A percentile compares a stretch with the other conserved stretches of the same genome.
phyloP scores from a whole-genome alignment of 2,329 filamentous ascomycete genomes.

The Leptographium procerum region DNA sequence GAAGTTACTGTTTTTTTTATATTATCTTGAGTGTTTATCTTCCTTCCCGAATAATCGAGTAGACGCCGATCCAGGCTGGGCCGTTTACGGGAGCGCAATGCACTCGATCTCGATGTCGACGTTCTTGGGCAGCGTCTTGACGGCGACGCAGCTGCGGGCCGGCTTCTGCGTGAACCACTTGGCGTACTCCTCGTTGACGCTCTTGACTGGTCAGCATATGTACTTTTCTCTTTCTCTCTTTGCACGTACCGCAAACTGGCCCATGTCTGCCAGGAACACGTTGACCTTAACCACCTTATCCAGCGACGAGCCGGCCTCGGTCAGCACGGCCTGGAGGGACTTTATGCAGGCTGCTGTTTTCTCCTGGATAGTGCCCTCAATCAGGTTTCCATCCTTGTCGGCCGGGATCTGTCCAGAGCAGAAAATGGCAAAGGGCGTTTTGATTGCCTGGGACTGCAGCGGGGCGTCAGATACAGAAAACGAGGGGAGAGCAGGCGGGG shows the following conservation, averaged over 20 bases:
- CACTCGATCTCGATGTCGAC: conserved; percentile 86
- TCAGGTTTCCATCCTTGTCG: conserved; percentile 41
- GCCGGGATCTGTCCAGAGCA: conserved; percentile 62
- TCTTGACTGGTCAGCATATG: conserved; percentile 20
- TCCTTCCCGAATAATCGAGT: neutral
- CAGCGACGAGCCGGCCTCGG: conserved; percentile 68
- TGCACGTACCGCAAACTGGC: conserved; percentile 57
- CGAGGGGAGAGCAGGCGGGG: neutral
- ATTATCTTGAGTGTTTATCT: neutral
- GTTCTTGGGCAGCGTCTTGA: conserved; percentile 77
- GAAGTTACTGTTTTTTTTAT: neutral
- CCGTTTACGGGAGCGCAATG: conserved; percentile 54
- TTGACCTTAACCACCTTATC: conserved; percentile 80
- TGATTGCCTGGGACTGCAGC: conserved; percentile 44
- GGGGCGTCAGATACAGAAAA: neutral
- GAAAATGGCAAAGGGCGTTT: conserved; percentile 54
- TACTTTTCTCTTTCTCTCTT: neutral
- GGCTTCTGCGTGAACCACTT: conserved; percentile 78
- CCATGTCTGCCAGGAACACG: conserved; percentile 89
- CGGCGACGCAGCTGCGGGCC: conserved; percentile 79
- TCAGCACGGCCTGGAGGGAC: conserved; percentile 76
- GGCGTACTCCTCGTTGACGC: conserved; percentile 78
- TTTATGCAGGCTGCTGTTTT: conserved; percentile 53
- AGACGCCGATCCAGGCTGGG: neutral
- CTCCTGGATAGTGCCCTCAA: conserved; percentile 50